Conservation (phyloP, 257 asterid species). For the Solanum stenotomum region DNA sequence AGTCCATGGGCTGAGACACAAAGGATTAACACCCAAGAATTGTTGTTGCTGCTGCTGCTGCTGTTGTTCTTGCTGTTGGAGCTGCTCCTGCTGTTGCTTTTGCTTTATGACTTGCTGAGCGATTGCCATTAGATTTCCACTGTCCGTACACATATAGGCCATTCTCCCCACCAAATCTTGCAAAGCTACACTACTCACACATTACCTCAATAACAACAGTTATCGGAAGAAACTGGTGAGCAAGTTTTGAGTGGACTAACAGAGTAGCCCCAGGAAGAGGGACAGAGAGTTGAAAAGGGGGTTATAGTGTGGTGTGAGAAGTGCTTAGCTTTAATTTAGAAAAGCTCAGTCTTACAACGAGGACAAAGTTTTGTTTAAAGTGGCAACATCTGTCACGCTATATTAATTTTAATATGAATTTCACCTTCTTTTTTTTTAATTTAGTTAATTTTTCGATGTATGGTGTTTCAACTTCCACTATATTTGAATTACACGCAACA, state of each 20-base stretch:
- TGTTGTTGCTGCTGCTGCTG: constrained; percentile 29
- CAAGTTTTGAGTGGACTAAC: neutral
- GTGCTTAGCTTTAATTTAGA: constrained; percentile 5
- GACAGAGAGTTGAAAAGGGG: neutral
- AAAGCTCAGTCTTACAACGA: constrained; percentile 3
- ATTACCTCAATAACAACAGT: neutral
- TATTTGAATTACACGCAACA: too few relatives aligned
- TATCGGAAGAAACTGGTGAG: neutral
- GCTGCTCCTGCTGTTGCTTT: constrained; percentile 87
- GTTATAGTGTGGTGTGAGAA: neutral
- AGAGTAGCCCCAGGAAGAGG: neutral
- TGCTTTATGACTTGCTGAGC: constrained; percentile 95
- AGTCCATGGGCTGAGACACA: constrained; percentile 44
- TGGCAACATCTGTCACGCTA: neutral
- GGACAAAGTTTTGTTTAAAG: constrained; percentile 4
- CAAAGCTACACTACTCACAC: neutral
- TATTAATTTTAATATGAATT: neutral
- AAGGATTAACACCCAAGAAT: constrained; percentile 42
- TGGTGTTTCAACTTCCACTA: too few relatives aligned
- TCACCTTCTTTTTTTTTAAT: neutral
- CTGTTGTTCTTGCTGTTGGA: constrained; percentile 55
- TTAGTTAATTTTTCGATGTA: too few relatives aligned
- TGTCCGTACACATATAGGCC: constrained; percentile 96
- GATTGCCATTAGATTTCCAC: constrained; percentile 97
- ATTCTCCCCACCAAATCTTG: constrained; percentile 25